A percentile compares a stretch with the other conserved stretches of the same genome.
Conservation (phyloP, 208 protist genomes). For the Phytomonas sp. region DNA sequence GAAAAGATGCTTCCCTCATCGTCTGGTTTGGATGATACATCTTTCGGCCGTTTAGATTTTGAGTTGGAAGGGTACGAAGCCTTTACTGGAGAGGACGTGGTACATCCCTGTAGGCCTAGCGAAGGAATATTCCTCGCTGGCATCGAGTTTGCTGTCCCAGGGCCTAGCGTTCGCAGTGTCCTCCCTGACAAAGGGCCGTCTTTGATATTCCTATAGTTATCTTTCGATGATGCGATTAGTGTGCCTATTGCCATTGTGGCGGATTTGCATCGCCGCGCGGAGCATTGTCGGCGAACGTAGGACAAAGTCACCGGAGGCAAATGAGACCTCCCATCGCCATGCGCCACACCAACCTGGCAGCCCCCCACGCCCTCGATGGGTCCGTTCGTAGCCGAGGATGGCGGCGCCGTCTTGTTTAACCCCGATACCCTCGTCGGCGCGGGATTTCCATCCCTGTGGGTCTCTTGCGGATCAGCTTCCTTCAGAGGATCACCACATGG, state of each 20-base stretch:
- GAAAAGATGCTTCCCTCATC: neutral
- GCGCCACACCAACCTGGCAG: constrained; percentile 17
- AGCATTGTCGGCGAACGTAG: neutral
- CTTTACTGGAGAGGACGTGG: neutral
- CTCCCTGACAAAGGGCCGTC: neutral
- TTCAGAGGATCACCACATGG: neutral
- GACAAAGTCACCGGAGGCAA: neutral
- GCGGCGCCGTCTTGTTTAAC: neutral
- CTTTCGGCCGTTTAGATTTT: neutral
- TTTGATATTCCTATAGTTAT: neutral
- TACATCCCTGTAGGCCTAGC: neutral
- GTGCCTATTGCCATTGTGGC: neutral
- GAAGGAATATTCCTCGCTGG: neutral
- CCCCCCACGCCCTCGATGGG: neutral
- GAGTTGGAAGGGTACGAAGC: neutral
- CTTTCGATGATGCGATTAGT: neutral
- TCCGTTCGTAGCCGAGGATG: neutral
- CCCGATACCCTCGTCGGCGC: neutral
- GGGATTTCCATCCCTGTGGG: neutral
- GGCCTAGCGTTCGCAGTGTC: neutral
- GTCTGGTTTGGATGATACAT: neutral
- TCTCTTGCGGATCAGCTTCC: neutral
- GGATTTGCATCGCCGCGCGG: neutral
- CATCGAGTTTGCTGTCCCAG: neutral
- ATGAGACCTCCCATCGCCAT: constrained; percentile 14